Conservation (phyloP, 495 filamentous ascomycete genomes). For the Penicillium dipodomyicola region DNA sequence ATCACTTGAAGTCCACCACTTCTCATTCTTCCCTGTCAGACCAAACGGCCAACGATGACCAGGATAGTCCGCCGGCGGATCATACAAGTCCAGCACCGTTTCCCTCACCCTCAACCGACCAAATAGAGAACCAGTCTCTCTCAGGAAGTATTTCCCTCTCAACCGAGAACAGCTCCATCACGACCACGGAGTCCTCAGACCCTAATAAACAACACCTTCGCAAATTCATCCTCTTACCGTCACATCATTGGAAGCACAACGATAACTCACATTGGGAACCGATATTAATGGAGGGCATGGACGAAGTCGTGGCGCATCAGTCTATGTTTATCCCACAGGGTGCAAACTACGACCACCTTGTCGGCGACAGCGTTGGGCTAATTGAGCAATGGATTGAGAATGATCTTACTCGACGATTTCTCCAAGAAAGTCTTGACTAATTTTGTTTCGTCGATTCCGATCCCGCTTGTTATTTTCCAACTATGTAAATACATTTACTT, state of each 20-base stretch:
- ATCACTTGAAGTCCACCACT: conserved; percentile 3
- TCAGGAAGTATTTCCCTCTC: conserved; percentile 17
- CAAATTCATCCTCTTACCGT: conserved; percentile 77
- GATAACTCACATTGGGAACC: conserved; percentile 69
- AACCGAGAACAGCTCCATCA: conserved; percentile 6
- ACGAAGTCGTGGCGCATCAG: conserved; percentile 84
- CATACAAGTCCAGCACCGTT: conserved; percentile 9
- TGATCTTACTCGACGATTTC: conserved; percentile 26
- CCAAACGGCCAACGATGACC: conserved; percentile 2
- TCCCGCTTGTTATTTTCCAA: background rate
- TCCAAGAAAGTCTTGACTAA: conserved; percentile 23
- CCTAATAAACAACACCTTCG: conserved; percentile 49
- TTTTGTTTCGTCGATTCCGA: background rate
- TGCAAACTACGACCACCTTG: conserved; percentile 67
- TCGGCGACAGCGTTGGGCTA: conserved; percentile 68
- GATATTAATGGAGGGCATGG: conserved; percentile 75
- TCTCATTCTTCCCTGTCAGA: conserved; percentile 9
- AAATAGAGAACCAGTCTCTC: conserved; percentile 1
- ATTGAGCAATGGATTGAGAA: conserved; percentile 73
- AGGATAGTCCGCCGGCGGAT: background rate
- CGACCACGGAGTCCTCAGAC: conserved; percentile 4
- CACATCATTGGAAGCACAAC: conserved; percentile 39
- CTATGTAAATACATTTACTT: background rate
- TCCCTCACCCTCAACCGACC: conserved; percentile 7
- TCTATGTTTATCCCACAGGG: conserved; percentile 69